Evolutionary conservation across 2,329 filamentous ascomycete genomes (phyloP).

Genomic region (Aureobasidium zeae): DNA sequence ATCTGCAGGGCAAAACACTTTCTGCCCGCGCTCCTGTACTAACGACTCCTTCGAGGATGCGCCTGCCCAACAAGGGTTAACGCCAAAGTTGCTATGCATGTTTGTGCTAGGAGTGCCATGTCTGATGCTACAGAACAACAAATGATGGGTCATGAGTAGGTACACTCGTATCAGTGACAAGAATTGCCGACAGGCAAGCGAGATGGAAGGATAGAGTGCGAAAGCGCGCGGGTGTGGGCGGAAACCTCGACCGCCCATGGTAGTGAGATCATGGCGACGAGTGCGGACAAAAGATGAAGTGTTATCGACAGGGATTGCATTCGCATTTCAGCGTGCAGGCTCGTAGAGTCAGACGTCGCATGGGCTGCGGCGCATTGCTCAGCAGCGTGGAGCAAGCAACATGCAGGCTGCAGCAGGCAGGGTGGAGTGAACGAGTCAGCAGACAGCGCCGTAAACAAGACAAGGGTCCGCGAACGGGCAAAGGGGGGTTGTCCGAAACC

Average conservation of each 20-base stretch:
- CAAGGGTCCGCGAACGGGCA: no score
- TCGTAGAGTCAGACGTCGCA: no score
- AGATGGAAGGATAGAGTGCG: background rate
- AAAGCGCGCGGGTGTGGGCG: background rate
- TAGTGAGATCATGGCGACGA: no score
- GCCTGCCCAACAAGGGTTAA: conserved; percentile 3
- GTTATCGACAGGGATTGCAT: no score
- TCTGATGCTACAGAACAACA: background rate
- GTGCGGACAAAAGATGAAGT: no score
- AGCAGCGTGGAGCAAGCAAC: no score
- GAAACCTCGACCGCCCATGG: background rate
- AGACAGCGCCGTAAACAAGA: no score
- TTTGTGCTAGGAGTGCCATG: background rate
- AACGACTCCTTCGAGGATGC: background rate
- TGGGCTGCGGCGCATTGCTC: no score
- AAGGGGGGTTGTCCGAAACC: no score
- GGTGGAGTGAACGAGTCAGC: no score
- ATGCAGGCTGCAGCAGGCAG: no score
- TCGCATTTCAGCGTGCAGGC: no score
- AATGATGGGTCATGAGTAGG: background rate
- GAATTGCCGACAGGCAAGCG: conserved; percentile 2
- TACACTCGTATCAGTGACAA: background rate
- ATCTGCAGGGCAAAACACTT: conserved; percentile 4
- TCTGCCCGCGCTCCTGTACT: background rate
- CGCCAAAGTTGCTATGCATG: background rate